phyloP scores from a whole-genome alignment of 768 basidiomycete species.

The Hydnomerulius pinastri region DNA sequence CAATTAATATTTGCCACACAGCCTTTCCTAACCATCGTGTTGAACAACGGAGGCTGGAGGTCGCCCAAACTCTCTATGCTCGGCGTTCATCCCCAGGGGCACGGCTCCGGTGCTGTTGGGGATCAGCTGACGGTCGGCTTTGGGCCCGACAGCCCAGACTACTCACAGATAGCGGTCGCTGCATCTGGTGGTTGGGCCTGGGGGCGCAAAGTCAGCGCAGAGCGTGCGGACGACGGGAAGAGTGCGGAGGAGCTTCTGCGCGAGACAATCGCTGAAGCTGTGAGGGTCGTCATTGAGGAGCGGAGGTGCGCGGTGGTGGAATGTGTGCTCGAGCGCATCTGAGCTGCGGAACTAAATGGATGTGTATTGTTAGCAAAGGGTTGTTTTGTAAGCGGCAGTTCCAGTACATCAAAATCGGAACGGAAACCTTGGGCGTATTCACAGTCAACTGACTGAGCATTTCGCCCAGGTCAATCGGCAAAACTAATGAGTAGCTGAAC shows the following conservation, averaged over 20 bases:
- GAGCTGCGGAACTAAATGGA: too few species aligned
- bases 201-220: slow-evolving; percentile 41
- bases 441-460: too few species aligned
- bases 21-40: slow-evolving; percentile 70
- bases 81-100: slow-evolving; percentile 59
- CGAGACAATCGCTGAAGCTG: slow-evolving; percentile 46
- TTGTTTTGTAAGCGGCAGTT: too few species aligned
- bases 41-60: slow-evolving; percentile 76
- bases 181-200: slow-evolving; percentile 72
- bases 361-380: too few species aligned
- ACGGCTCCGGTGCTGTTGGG: slow-evolving; percentile 47
- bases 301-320: slow-evolving; percentile 67
- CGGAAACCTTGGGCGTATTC: too few species aligned
- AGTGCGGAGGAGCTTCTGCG: slow-evolving; percentile 28
- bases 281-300: slow-evolving; percentile 57
- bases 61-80: slow-evolving; percentile 68
- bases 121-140: slow-evolving; percentile 62
- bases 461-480: too few species aligned
- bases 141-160: slow-evolving; percentile 62
- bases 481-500: too few species aligned
- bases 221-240: slow-evolving; percentile 24
- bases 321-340: slow-evolving; percentile 51
- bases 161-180: slow-evolving; percentile 61
- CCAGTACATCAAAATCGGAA: too few species aligned
- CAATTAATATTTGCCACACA: slow-evolving; percentile 19